phyloP scores from a whole-genome alignment of 108 stramenopile genomes.

The Aurantiochytrium sp. region DNA sequence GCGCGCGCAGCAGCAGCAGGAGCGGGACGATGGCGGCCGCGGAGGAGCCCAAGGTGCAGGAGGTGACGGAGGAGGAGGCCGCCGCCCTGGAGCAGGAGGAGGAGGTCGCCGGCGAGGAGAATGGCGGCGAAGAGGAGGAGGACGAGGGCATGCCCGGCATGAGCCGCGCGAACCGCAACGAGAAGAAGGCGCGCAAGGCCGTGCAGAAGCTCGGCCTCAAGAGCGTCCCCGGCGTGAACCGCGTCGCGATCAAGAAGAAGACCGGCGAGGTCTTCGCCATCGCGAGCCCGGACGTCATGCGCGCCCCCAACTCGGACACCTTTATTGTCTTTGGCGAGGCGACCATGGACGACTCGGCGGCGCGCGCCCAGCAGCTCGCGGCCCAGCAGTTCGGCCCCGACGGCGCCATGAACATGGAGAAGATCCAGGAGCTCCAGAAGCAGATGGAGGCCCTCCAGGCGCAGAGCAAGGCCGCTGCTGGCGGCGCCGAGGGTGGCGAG shows the following conservation, averaged over 20 bases:
- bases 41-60: conserved; percentile 28
- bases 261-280: conserved; percentile 92
- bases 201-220: conserved; percentile 95
- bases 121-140: conserved; percentile 36
- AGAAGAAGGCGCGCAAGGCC: conserved; percentile 98
- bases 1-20: neutral
- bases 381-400: conserved; percentile 70
- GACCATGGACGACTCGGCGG: conserved; percentile 85
- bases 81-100: conserved; percentile 28
- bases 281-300: conserved; percentile 87
- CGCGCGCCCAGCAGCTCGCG: conserved; percentile 66
- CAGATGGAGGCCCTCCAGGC: conserved; percentile 21
- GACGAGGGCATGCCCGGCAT: conserved; percentile 41
- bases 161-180: conserved; percentile 78
- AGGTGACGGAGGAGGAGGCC: conserved; percentile 20
- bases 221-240: conserved; percentile 77
- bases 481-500: neutral
- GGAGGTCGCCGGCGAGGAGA: conserved; percentile 40
- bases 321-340: conserved; percentile 98
- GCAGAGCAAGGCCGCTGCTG: conserved; percentile 22
- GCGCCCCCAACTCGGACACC: conserved; percentile 79
- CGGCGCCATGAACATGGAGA: conserved; percentile 22
- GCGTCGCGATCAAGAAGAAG: conserved; percentile 94
- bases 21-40: neutral
- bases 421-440: conserved; percentile 7